Evolutionary conservation across 2,329 filamentous ascomycete genomes (phyloP).

Genomic region (Aspergillus fumigatiaffinis): DNA sequence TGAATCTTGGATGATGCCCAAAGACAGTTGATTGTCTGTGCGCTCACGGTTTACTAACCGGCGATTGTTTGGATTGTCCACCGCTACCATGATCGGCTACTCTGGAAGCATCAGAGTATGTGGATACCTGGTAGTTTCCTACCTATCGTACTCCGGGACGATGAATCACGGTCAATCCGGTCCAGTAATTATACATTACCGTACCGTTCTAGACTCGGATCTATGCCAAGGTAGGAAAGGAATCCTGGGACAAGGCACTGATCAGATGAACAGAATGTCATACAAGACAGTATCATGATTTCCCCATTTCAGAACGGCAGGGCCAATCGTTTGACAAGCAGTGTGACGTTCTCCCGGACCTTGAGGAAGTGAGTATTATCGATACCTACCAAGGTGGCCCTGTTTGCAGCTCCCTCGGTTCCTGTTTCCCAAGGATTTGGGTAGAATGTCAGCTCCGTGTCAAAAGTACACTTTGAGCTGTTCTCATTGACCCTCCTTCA

Average conservation of each 20-base stretch:
- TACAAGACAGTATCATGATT: conserved; percentile 13
- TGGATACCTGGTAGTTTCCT: neutral
- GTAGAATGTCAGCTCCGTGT: neutral
- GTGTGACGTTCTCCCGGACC: conserved; percentile 10
- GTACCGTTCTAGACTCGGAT: neutral
- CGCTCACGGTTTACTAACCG: neutral
- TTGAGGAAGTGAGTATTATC: conserved; percentile 3
- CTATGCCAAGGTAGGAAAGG: neutral
- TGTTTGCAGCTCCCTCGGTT: neutral
- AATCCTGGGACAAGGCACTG: conserved; percentile 5
- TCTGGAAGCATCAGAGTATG: neutral
- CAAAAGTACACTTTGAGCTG: neutral
- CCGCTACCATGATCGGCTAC: neutral
- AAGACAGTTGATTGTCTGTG: neutral
- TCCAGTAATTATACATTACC: neutral
- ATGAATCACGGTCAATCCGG: neutral
- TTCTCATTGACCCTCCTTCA: neutral
- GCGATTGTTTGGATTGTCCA: neutral
- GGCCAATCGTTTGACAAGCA: conserved; percentile 13
- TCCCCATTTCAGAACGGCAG: conserved; percentile 7
- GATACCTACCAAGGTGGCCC: too few species aligned
- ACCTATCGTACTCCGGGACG: too few species aligned
- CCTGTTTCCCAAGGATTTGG: neutral
- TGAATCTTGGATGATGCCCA: neutral
- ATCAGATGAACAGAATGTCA: conserved; percentile 18